Conservation (phyloP, 2,329 filamentous ascomycete species). For the Exophiala viscosa region DNA sequence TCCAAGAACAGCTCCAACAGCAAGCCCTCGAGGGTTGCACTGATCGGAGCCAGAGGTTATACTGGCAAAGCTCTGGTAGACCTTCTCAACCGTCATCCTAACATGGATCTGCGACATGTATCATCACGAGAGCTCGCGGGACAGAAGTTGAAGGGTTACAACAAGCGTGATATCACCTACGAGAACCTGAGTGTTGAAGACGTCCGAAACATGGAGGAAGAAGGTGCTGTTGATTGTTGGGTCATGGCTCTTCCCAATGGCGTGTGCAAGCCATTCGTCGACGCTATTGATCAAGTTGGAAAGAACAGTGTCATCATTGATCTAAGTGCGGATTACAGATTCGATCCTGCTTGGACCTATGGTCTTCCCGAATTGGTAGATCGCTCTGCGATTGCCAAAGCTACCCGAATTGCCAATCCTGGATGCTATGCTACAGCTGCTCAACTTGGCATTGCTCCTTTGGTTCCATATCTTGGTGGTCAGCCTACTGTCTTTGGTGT, state of each 20-base stretch:
- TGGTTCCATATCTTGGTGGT: constrained; percentile 73
- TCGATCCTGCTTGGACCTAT: constrained; percentile 81
- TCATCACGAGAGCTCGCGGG: constrained; percentile 90
- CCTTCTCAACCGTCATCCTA: constrained; percentile 80
- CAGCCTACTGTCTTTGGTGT: constrained; percentile 84
- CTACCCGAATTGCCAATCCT: constrained; percentile 83
- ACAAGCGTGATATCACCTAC: constrained; percentile 86
- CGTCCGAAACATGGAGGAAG: constrained; percentile 75
- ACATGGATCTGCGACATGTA: constrained; percentile 85
- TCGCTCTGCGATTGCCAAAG: constrained; percentile 69
- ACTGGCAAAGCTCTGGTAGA: constrained; percentile 88
- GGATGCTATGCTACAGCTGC: constrained; percentile 94
- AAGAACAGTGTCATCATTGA: constrained; percentile 78
- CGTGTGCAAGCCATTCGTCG: constrained; percentile 89
- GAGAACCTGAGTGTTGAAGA: constrained; percentile 87
- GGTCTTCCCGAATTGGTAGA: constrained; percentile 81
- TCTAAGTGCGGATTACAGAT: constrained; percentile 94
- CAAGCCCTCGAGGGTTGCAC: constrained; percentile 71
- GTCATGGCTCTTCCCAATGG: constrained; percentile 96
- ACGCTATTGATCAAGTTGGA: constrained; percentile 73
- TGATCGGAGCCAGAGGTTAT: constrained; percentile 90
- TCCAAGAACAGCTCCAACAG: constrained; percentile 83
- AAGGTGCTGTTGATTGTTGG: constrained; percentile 88
- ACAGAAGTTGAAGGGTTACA: constrained; percentile 82
- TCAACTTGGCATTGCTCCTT: constrained; percentile 80